Evolutionary conservation across 192 early-diverging fungal species (phyloP), one percentile per base, ranked within the genome.

Genomic region (Globomyces pollinis-pini): DNA sequence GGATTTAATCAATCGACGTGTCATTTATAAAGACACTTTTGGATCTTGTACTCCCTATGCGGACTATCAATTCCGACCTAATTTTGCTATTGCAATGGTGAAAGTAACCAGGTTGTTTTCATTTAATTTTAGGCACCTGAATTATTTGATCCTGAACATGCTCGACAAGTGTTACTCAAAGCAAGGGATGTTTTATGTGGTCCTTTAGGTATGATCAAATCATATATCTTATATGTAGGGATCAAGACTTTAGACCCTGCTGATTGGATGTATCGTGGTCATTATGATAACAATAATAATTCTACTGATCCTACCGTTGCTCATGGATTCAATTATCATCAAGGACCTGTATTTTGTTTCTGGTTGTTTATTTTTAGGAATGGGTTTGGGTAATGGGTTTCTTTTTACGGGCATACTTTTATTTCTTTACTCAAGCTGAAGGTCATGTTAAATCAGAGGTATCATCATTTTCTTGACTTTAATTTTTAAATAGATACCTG

Each of bases 241-340:
- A 95, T 99, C 79, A 86, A 90, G 58, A 97, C 96, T 0, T 69
- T 99, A 39, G 94, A 99, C 71, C 96, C 94, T n/a, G 51, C 47
- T 1, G 96, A 99, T 64, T 86, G 82, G 77, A 84, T 80, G n/a
- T 97, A 99, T 64, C 82, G 91, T 28, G 91, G 91, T n/a, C 54
- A 83, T 47, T 99, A 99, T 66, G 85, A 95, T 67, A 99, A 99
- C 66, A 73, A 74, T 39, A 87, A 99, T 65, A 91, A 99, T 59
- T 84, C 85, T 12, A 66, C 68, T 39, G 94, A 99, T 58, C 69
- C 84, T 7, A 71, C 83, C 9, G 79, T 95, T 1, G 94, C 96
- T 1, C 95, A 99, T 59, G 96, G 96, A 16, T 88, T 89, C 71
- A 99, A 99, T 64, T 99, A 99, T 66, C 94, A 99, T 57, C 89